These are phyloP conservation scores for Dalbergia cochinchinensis DNA, from an alignment of 306 rosid genomes.

Conservation along the genomic window DNA sequence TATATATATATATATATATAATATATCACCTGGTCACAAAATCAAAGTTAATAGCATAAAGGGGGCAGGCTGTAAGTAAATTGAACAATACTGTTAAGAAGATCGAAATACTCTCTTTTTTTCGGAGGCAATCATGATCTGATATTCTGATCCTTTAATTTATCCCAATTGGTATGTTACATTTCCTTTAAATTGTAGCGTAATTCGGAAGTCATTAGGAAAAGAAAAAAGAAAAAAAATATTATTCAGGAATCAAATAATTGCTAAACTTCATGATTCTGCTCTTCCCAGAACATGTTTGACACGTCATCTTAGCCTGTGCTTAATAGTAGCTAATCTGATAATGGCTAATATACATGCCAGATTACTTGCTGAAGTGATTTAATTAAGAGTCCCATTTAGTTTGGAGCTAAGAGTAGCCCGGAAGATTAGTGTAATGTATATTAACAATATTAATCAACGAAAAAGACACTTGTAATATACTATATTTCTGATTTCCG, in stretches of 20 bases:
- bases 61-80: neutral
- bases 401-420: slow-evolving; percentile 6
- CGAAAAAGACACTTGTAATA: slow-evolving; percentile 7
- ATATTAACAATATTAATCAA: neutral
- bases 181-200: neutral
- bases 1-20: too few relatives aligned
- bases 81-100: neutral
- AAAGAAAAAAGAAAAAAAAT: neutral
- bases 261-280: neutral
- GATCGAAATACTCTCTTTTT: neutral
- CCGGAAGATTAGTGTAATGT: neutral
- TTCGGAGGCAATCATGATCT: too few relatives aligned
- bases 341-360: neutral
- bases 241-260: neutral
- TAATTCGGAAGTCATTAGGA: neutral
- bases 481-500: neutral
- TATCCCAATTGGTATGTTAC: neutral
- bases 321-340: neutral
- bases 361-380: neutral
- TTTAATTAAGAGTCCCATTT: slow-evolving; percentile 24
- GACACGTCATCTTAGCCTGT: slow-evolving; percentile 15
- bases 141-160: neutral
- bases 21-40: too few relatives aligned
- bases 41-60: neutral
- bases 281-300: slow-evolving; percentile 11